Evolutionary conservation across 805 yeast genomes (phyloP).

Genomic region (Pichia insulana): DNA sequence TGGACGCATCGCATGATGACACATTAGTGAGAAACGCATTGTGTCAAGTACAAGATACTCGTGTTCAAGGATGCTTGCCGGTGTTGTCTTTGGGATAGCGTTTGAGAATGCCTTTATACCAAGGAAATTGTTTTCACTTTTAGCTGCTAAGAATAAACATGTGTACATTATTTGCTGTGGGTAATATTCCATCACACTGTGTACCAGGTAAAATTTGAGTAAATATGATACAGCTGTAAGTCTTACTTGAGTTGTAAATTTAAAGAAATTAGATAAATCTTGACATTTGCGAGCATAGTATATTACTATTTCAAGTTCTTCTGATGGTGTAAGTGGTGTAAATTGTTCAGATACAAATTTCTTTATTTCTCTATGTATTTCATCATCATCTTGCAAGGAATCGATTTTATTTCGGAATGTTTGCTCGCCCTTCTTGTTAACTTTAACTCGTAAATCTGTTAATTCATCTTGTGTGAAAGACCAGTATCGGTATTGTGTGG

Average conservation of each 20-base stretch:
- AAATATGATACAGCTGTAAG: slow-evolving; percentile 83
- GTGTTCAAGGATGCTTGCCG: slow-evolving; percentile 58
- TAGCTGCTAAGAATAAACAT: slow-evolving; percentile 84
- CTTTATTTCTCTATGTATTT: slow-evolving; percentile 15
- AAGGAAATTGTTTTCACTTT: slow-evolving; percentile 84
- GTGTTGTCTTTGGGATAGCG: slow-evolving; percentile 58
- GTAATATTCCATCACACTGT: slow-evolving; percentile 80
- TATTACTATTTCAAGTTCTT: slow-evolving; percentile 58
- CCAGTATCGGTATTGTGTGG: slow-evolving; percentile 82
- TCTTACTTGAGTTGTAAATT: slow-evolving; percentile 80
- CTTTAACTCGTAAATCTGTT: slow-evolving; percentile 35
- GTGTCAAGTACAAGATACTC: slow-evolving; percentile 74
- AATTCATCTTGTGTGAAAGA: slow-evolving; percentile 62
- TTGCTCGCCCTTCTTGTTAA: slow-evolving; percentile 47
- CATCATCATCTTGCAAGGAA: slow-evolving; percentile 16
- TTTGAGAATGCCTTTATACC: slow-evolving; percentile 73
- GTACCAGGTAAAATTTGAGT: slow-evolving; percentile 66
- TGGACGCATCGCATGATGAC: slow-evolving; percentile 84
- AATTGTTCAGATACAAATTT: slow-evolving; percentile 18
- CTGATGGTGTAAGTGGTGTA: slow-evolving; percentile 50
- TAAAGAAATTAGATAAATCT: slow-evolving; percentile 61
- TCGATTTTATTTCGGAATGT: slow-evolving; percentile 14
- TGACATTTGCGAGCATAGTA: slow-evolving; percentile 68
- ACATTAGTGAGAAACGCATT: slow-evolving; percentile 68
- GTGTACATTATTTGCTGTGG: slow-evolving; percentile 77